Evolutionary conservation across 495 filamentous ascomycete species (phyloP), one percentile per base, ranked within the genome.

Genomic region (Mycothermus thermophilus): DNA sequence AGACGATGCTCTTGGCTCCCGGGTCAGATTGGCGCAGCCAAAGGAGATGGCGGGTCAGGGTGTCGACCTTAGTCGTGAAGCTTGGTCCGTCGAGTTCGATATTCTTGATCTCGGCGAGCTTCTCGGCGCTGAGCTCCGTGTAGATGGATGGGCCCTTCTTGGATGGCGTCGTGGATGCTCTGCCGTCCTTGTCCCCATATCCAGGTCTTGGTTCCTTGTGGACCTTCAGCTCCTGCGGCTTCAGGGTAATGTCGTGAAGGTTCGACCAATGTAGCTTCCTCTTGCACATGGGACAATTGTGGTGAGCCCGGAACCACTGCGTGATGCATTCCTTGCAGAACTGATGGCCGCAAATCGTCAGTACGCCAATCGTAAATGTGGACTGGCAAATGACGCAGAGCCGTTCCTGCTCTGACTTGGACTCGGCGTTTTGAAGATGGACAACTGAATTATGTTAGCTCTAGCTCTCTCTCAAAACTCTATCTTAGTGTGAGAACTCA

Each of bases 41-140:
- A 11, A 92, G 50, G 1, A 95, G 57, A 49, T 97, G 90, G 8
- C 80, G 67, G 16, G 77, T 71, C 8, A 96, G 47, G 0, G 70
- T 87, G 43, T 95, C 85, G 13, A 94, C 77, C 51, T 97, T 97
- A 0, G 81, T 88, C 6, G 84, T 81, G 50, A 79, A 94, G 5
- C 78, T 80, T 2, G 65, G 64, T 0, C 71, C 74, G 17, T 72
- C 55, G 0, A 95, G 63, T 20, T 92, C 75, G 43, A 93, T 80
- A 24, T 72, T 74, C 50, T 83, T 79, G 55, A 97, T 97, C 47
- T 88, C 72, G 19, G 69, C 70, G 21, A 94, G 63, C 34, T 77
- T 72, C 4, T 66, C 64, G 3, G 72, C 67, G 44, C 70, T 74
- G 45, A 95, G 80, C 34, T 78, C 73, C 3, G 75, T 71, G 50